These are phyloP conservation scores for Tolypocladium nubicola DNA, from an alignment of 2,329 filamentous ascomycete species.

Conservation along the genomic window DNA sequence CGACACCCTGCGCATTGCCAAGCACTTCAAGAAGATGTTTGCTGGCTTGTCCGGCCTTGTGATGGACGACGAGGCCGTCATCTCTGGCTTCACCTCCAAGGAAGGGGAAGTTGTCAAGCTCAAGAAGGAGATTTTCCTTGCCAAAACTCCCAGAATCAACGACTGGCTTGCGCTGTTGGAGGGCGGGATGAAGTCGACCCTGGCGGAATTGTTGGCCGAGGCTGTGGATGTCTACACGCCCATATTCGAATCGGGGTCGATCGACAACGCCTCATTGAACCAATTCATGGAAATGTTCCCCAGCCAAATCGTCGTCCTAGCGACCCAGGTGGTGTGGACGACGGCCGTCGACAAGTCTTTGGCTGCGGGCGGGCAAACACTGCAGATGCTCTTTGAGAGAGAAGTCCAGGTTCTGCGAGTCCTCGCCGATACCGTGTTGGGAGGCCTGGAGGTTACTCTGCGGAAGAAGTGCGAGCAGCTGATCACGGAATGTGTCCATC, in stretches of 20 bases:
- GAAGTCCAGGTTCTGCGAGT: conserved; percentile 78
- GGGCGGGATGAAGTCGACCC: conserved; percentile 83
- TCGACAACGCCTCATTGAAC: conserved; percentile 61
- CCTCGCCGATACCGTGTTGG: conserved; percentile 80
- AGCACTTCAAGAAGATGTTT: conserved; percentile 99
- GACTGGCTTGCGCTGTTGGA: conserved; percentile 96
- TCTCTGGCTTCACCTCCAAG: conserved; percentile 88
- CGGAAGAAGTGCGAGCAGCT: conserved; percentile 97
- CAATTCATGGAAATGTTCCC: conserved; percentile 79
- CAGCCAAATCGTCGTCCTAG: conserved; percentile 90
- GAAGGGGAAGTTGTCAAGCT: conserved; percentile 83
- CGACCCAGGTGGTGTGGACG: conserved; percentile 90
- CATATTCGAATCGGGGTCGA: conserved; percentile 60
- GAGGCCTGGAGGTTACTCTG: conserved; percentile 75
- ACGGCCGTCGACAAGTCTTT: conserved; percentile 73
- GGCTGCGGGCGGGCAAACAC: conserved; percentile 54
- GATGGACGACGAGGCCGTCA: conserved; percentile 83
- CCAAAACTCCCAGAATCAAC: conserved; percentile 94
- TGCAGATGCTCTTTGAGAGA: conserved; percentile 65
- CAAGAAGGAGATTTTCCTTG: conserved; percentile 82
- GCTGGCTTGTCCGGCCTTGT: conserved; percentile 83
- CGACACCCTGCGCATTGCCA: conserved; percentile 88
- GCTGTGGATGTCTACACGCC: conserved; percentile 74
- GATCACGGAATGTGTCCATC: conserved; percentile 97
- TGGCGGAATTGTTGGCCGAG: conserved; percentile 83